Evolutionary conservation across 306 rosid species (phyloP).

Genomic region (Dalbergia cultrata): DNA sequence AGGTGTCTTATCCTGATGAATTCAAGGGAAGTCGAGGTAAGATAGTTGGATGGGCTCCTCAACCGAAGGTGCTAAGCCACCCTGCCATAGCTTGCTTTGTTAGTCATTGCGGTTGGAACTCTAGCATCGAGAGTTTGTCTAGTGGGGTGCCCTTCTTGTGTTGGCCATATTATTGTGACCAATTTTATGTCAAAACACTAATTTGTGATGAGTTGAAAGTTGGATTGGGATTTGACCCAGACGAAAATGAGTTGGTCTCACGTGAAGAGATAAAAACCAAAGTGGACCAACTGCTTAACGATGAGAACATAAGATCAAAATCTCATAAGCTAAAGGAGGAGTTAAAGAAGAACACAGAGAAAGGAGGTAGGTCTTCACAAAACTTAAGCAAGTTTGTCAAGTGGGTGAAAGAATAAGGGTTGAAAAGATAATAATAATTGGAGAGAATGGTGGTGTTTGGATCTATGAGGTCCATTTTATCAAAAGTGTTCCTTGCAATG

Average conservation of each 20-base stretch:
- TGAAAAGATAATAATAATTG: too few species aligned
- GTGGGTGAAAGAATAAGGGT: constrained; percentile 50
- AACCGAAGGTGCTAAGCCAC: constrained; percentile 51
- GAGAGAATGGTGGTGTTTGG: too few species aligned
- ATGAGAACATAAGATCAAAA: constrained; percentile 46
- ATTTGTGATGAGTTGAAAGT: constrained; percentile 61
- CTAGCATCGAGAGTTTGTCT: constrained; percentile 56
- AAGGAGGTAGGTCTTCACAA: constrained; percentile 43
- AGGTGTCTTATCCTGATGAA: constrained; percentile 6
- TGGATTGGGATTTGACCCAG: constrained; percentile 50
- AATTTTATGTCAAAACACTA: constrained; percentile 38
- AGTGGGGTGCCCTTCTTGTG: constrained; percentile 61
- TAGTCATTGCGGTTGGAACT: constrained; percentile 70
- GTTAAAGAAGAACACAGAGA: neutral
- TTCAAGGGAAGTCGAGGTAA: constrained; percentile 43
- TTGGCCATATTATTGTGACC: constrained; percentile 62
- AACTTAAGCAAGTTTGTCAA: constrained; percentile 46
- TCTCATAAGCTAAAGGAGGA: constrained; percentile 29
- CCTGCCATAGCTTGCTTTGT: constrained; percentile 58
- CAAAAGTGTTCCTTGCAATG: too few species aligned
- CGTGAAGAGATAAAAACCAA: constrained; percentile 48
- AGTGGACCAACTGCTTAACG: constrained; percentile 48
- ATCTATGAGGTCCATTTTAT: too few species aligned
- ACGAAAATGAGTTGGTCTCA: constrained; percentile 48
- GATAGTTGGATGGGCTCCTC: constrained; percentile 59